Evolutionary conservation across 257 asterid genomes (phyloP), one percentile per base, ranked within the genome.

Genomic region (Cordia subcordata): DNA sequence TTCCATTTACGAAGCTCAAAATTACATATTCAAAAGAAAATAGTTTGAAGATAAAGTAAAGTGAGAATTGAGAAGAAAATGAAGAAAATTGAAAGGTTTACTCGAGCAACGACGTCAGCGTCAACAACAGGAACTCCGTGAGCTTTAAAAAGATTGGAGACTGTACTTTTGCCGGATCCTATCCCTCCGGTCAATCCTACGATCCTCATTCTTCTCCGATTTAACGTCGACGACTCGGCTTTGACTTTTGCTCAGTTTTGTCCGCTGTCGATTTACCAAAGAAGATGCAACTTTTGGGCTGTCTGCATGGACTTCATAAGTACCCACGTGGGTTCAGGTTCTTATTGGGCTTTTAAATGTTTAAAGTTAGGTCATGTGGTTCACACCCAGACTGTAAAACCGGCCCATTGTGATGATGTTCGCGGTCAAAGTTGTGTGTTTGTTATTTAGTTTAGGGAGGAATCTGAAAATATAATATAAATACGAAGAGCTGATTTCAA

Each of bases 151-250:
- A 86, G 86, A 52, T 82, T 82, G 68, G 98, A 86, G 44, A 92
- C 87, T 3, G 96, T 86, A 61, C 94, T 88, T 81, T 92, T 92
- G 22, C 99, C 96, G 8, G 99, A 81, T 40, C 84, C 78, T 52
- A 88, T 88, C 53, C 96, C 98, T 38, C 96, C 94, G 0, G 95
- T 92, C 70, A 92, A 64, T 63, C 99, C 96, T 0, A 88, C 85
- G 55, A 92, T 63, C 85, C 95, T 88, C 99, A 86, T 86, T 56
- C 60, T 42, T 11, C 57, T 13, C 14, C 27, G 9, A 46, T 13
- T 13, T 46, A 27, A 27, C 35, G 35, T 42, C 47, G 10, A 42
- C 12, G 12, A 42, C 47, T 42, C 12, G 8, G 14, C 44, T 42
- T 42, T 42, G 47, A 42, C 47, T 42, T 42, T 8, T 42, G 10